phyloP scores from a whole-genome alignment of 345 rosid species.

The Citrus glauca region DNA sequence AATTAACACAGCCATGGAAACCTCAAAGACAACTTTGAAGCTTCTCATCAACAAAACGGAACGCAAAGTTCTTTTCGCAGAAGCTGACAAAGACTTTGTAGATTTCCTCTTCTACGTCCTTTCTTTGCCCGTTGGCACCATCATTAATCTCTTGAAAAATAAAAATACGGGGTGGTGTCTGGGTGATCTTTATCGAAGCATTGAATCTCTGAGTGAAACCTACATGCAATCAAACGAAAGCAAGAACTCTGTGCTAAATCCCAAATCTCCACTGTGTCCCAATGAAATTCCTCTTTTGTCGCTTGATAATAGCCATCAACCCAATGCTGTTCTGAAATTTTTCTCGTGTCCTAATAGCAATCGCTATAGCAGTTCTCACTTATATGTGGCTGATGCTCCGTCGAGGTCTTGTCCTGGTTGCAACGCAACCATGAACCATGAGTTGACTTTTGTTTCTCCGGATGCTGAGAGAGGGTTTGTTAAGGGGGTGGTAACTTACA shows the following conservation, averaged over 20 bases:
- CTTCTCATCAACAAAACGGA: constrained; percentile 11
- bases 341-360: too few relatives aligned
- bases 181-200: not conserved
- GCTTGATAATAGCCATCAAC: too few relatives aligned
- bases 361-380: not conserved
- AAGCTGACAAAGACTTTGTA: too few relatives aligned
- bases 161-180: constrained; percentile 3
- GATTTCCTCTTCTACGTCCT: constrained; percentile 15
- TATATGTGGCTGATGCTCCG: not conserved
- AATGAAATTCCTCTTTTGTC: not conserved
- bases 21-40: not conserved
- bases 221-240: too few relatives aligned
- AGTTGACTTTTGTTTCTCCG: not conserved
- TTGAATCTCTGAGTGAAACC: not conserved
- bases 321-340: too few relatives aligned
- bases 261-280: not conserved
- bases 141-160: constrained; percentile 1
- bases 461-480: constrained; percentile 4
- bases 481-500: not conserved
- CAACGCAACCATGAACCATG: not conserved
- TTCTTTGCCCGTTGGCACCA: constrained; percentile 21
- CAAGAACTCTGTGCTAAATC: not conserved
- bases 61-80: constrained; percentile 16
- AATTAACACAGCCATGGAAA: not conserved
- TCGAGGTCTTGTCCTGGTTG: not conserved